Conservation (phyloP, 179 eudicot species). For the Heliamphora pulchella region DNA sequence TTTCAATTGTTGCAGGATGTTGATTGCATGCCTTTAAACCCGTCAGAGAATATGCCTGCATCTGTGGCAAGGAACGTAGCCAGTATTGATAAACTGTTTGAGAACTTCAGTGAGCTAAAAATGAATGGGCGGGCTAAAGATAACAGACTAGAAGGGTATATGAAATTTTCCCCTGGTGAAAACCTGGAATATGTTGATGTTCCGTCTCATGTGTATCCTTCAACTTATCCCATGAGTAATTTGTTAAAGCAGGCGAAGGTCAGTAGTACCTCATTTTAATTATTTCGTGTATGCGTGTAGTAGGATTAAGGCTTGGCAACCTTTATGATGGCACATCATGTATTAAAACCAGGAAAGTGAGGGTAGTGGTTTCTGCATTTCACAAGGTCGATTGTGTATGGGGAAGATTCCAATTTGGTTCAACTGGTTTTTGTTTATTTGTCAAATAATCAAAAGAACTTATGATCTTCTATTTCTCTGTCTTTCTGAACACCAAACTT, state of each 20-base stretch:
- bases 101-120: constrained; percentile 56
- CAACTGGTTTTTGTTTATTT: neutral
- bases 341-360: neutral
- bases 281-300: neutral
- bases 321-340: too few relatives aligned
- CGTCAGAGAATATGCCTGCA: constrained; percentile 74
- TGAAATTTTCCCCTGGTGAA: constrained; percentile 39
- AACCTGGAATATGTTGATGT: constrained; percentile 35
- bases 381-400: neutral
- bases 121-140: constrained; percentile 40
- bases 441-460: neutral
- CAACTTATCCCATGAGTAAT: constrained; percentile 37
- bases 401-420: neutral
- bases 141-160: constrained; percentile 41
- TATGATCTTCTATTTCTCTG: neutral
- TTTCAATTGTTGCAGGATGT: constrained; percentile 55
- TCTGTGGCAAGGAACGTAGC: constrained; percentile 44
- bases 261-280: constrained; percentile 17
- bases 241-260: constrained; percentile 55
- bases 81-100: constrained; percentile 49
- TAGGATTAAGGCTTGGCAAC: neutral
- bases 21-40: constrained; percentile 93
- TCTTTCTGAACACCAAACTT: neutral
- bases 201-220: constrained; percentile 30
- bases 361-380: neutral